Evolutionary conservation across 805 yeast genomes (phyloP), one percentile per base, ranked within the genome.

Genomic region (Teunomyces kruisii): DNA sequence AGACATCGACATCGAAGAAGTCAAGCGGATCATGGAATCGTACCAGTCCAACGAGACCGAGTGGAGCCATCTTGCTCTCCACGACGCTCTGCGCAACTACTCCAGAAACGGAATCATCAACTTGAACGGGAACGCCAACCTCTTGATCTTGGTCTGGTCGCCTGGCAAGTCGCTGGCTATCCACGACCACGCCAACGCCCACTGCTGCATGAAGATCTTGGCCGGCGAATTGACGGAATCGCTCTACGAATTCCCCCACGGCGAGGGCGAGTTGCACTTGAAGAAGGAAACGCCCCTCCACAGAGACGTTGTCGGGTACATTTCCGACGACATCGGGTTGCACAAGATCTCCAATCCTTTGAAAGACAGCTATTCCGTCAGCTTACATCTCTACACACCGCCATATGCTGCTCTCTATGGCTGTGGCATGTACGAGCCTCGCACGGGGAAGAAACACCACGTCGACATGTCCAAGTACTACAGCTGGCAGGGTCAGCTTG

Each of bases 101-200:
- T 68, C 78, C 16, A 62, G 90, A 45, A 88, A 86, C 58, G 96
- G 96, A 2, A 78, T 92, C 24, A 80, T 76, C 30, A 81, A 85
- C 56, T 76, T 88, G 53, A 86, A 87, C 62, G 76, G 77, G 13
- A 80, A 79, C 55, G 96, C 88, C 33, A 83, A 84, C 55, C 67
- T 85, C 45, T 70, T 85, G 42, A 64, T 85, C 12, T 63, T 85
- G 41, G 88, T 84, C 15, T 85, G 92, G 92, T 74, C 76, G 42
- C 89, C 90, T 1, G 80, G 81, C 6, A 72, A 74, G 54, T 73
- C 81, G 19, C 79, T 86, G 16, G 75, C 79, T 40, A 80, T 85
- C 48, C 92, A 85, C 59, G 88, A 84, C 61, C 92, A 85, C 54
- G 87, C 89, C 15, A 73, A 78, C 44, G 88, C 90, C 9, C 89